Conservation (phyloP, 1,284 basidiomycete genomes). For the Puccinia triticina region DNA sequence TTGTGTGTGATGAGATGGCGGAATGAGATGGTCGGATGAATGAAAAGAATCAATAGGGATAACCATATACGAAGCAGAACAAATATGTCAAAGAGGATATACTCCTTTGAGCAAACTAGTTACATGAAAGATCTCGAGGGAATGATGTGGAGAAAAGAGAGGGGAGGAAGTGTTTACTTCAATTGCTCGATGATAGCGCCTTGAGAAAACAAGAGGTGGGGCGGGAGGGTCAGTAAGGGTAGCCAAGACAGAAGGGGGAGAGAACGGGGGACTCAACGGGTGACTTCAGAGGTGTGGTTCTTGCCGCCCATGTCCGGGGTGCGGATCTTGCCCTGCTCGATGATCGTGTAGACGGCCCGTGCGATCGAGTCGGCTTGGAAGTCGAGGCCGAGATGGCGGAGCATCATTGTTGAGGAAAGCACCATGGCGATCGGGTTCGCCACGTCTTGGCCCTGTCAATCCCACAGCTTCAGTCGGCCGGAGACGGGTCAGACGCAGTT, state of each 20-base stretch:
- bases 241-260: not conserved
- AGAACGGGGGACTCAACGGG: not conserved
- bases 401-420: slow-evolving; percentile 96
- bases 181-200: slow-evolving; percentile 43
- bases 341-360: slow-evolving; percentile 87
- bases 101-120: not conserved
- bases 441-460: slow-evolving; percentile 36
- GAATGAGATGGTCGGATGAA: no score
- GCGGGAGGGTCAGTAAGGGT: not conserved
- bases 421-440: slow-evolving; percentile 99
- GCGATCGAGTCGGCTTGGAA: slow-evolving; percentile 93
- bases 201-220: not conserved
- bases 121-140: not conserved
- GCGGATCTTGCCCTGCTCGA: slow-evolving; percentile 82
- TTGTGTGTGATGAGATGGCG: no score
- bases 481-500: no score
- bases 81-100: no score
- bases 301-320: slow-evolving; percentile 94
- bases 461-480: not conserved
- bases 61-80: no score
- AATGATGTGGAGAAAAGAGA: not conserved
- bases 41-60: no score
- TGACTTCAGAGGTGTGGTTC: slow-evolving; percentile 44
- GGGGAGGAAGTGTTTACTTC: not conserved
- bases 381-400: slow-evolving; percentile 95